phyloP scores from a whole-genome alignment of 345 rosid species.

The Citrus inodora region DNA sequence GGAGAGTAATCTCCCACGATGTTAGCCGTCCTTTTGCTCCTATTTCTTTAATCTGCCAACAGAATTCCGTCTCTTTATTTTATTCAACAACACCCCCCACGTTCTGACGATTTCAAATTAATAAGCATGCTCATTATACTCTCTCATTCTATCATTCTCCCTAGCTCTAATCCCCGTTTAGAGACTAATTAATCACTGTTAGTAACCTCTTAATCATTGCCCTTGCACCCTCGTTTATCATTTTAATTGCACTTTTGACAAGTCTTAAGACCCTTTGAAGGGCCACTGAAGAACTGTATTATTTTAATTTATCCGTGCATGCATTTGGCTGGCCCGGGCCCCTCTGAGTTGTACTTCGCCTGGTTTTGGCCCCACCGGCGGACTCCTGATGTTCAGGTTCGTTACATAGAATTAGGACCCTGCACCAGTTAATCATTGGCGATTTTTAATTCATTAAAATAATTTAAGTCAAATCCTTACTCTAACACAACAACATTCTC shows the following conservation, averaged over 20 bases:
- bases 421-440: constrained; percentile 26
- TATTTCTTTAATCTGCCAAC: constrained; percentile 13
- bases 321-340: constrained; percentile 28
- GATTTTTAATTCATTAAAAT: constrained; percentile 20
- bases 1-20: constrained; percentile 46
- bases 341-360: constrained; percentile 53
- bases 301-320: constrained; percentile 33
- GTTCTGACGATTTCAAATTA: constrained; percentile 31
- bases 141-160: neutral
- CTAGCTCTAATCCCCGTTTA: neutral
- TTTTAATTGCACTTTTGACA: constrained; percentile 18
- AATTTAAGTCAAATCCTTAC: constrained; percentile 38
- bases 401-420: constrained; percentile 39
- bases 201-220: constrained; percentile 22
- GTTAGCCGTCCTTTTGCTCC: constrained; percentile 33
- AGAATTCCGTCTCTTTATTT: constrained; percentile 17
- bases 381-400: constrained; percentile 33
- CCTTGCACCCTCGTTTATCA: constrained; percentile 7
- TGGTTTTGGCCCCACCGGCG: constrained; percentile 42
- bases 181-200: constrained; percentile 13
- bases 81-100: constrained; percentile 35
- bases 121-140: neutral
- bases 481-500: constrained; percentile 17
- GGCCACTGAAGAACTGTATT: constrained; percentile 6
- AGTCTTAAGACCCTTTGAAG: constrained; percentile 18